Evolutionary conservation across 345 rosid species (phyloP).

Genomic region (Dipteronia dyeriana): DNA sequence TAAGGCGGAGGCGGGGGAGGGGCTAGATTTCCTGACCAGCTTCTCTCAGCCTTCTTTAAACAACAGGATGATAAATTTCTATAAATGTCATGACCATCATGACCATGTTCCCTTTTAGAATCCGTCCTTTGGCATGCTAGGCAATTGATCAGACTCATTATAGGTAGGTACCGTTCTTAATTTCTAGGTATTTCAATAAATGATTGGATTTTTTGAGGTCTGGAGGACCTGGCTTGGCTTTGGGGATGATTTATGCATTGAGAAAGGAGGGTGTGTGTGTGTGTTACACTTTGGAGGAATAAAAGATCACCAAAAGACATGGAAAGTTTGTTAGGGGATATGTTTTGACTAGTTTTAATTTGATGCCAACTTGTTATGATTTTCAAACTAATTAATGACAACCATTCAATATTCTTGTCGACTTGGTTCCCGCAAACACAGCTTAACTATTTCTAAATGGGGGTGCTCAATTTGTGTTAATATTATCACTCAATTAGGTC

Average conservation of each 20-base stretch:
- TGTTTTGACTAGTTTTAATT: background rate
- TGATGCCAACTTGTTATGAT: background rate
- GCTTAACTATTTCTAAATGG: conserved; percentile 24
- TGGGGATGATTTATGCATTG: background rate
- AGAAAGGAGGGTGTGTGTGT: background rate
- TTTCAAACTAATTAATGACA: background rate
- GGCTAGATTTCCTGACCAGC: conserved; percentile 46
- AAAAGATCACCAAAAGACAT: background rate
- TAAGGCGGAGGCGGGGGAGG: conserved; percentile 24
- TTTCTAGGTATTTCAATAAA: background rate
- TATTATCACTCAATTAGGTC: background rate
- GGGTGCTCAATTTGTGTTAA: background rate
- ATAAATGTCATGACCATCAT: background rate
- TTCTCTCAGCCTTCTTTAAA: conserved; percentile 33
- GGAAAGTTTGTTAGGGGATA: background rate
- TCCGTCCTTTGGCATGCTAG: conserved; percentile 48
- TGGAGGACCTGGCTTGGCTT: background rate
- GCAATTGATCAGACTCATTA: conserved; percentile 60
- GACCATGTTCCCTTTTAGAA: conserved; percentile 22
- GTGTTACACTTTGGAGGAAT: background rate
- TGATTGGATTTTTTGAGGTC: no score
- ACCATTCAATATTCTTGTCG: background rate
- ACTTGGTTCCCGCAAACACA: conserved; percentile 21
- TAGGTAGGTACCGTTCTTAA: no score
- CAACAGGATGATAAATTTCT: conserved; percentile 9